Percentiles rank a stretch among this genome's conserved stretches.
phyloP scores from a whole-genome alignment of 2,329 filamentous ascomycete species.

The Raffaelea ambrosiae region DNA sequence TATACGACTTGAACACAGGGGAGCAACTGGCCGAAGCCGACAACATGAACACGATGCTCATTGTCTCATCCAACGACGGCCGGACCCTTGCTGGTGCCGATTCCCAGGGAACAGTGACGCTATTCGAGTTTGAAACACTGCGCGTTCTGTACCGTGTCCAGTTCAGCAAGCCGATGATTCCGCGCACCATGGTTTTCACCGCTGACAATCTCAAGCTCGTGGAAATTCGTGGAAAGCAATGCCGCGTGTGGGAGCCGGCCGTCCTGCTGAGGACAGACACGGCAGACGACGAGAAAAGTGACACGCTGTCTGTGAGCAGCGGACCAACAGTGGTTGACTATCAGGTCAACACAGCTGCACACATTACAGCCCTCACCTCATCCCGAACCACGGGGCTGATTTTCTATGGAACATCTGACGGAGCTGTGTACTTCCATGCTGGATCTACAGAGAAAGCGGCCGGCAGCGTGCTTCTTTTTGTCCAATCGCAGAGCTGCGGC shows the following conservation, averaged over 20 bases:
- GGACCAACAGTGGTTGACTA: slow-evolving; percentile 9
- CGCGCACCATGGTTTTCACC: slow-evolving; percentile 13
- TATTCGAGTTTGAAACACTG: slow-evolving; percentile 4
- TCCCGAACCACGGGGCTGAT: slow-evolving; percentile 1
- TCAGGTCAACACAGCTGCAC: not conserved
- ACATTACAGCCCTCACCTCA: slow-evolving; percentile 13
- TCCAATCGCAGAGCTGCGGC: too few species aligned
- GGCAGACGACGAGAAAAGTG: slow-evolving; percentile 9
- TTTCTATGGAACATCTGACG: slow-evolving; percentile 15
- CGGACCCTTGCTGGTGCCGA: not conserved
- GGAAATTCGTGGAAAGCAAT: slow-evolving; percentile 14
- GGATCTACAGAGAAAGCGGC: too few species aligned
- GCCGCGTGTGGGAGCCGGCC: slow-evolving; percentile 17
- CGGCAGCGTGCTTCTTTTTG: too few species aligned
- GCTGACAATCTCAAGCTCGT: slow-evolving; percentile 14
- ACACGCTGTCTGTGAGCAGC: too few species aligned
- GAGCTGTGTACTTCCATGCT: slow-evolving; percentile 14
- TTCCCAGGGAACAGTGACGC: not conserved
- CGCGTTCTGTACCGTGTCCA: slow-evolving; percentile 4
- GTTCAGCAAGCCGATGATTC: slow-evolving; percentile 4
- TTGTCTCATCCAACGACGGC: slow-evolving; percentile 15
- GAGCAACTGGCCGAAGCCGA: not conserved
- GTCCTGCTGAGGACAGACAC: slow-evolving; percentile 14
- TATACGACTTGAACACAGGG: slow-evolving; percentile 14
- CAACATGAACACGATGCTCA: slow-evolving; percentile 10